These are phyloP conservation scores for Westerdykella sp. DNA, from an alignment of 2,329 filamentous ascomycete species.

Conservation along the genomic window DNA sequence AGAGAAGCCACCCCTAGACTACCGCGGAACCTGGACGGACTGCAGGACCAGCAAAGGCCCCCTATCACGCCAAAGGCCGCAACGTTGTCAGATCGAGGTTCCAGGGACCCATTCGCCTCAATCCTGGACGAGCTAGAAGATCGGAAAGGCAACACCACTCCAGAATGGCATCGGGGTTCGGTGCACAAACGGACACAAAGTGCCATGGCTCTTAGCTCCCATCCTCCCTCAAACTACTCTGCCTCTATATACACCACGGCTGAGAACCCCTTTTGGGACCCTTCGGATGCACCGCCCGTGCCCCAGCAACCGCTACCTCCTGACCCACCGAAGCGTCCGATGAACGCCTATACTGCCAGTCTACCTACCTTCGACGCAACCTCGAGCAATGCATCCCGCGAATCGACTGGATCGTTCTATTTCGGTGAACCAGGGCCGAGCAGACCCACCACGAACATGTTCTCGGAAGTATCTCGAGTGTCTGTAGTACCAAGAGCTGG, in stretches of 20 bases:
- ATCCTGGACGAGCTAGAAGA: constrained; percentile 21
- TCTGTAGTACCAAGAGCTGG: constrained; percentile 16
- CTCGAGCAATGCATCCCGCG: constrained; percentile 18
- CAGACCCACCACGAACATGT: constrained; percentile 24
- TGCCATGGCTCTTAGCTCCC: constrained; percentile 24
- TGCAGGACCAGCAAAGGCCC: constrained; percentile 14
- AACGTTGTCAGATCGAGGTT: constrained; percentile 13
- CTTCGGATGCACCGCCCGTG: constrained; percentile 16
- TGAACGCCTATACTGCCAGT: constrained; percentile 13
- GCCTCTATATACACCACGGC: constrained; percentile 18
- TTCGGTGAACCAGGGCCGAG: constrained; percentile 34
- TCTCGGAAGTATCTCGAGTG: constrained; percentile 7
- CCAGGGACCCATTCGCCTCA: constrained; percentile 28
- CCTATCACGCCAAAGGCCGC: constrained; percentile 25
- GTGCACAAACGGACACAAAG: constrained; percentile 27
- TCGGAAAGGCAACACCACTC: constrained; percentile 16
- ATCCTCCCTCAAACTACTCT: constrained; percentile 16
- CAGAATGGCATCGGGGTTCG: constrained; percentile 19
- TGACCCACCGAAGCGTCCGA: constrained; percentile 17
- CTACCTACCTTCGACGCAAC: constrained; percentile 20
- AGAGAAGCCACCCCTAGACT: constrained; percentile 1
- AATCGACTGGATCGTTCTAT: constrained; percentile 20
- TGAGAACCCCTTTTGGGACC: constrained; percentile 26
- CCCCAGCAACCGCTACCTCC: constrained; percentile 20
- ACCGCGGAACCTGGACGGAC: constrained; percentile 6